Evolutionary conservation across 169 alveolate species (phyloP), one percentile per base, ranked within the genome.

Genomic region (Amoebophrya sp.): DNA sequence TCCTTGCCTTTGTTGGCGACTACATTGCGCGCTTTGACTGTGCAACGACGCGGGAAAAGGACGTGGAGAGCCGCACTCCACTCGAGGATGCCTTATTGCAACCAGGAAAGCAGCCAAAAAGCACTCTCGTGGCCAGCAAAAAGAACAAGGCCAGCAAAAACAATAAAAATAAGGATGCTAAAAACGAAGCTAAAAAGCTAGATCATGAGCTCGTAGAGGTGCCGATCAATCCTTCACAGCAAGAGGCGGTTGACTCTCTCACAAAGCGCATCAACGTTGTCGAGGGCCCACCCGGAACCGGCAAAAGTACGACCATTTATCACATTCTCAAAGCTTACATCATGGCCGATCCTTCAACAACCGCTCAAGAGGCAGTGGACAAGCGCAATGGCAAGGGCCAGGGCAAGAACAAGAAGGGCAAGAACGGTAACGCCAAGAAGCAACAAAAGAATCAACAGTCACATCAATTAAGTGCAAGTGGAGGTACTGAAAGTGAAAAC

Each of bases 241-340:
- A 12, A n/a, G 26, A 23, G 41, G 93, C 93, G 0, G 93, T 92
- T 39, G 39, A 14, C 18, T 54, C 90, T 26, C 18, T 92, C 47
- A 41, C 77, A 0, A 0, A 3, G 6, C 91, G 93, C 23, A 89
- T 92, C 40, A 89, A 78, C 83, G 23, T 89, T 89, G 53, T 92
- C 38, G 91, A 92, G 29, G 93, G 93, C 0, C 93, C 93, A 24
- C 93, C 93, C 18, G 93, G 93, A 24, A 92, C 93, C 0, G 93
- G 93, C 41, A 92, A 92, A 40, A 92, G 93, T 89, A 92, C 93
- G 23, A 92, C 93, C 23, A 92, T 92, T 41, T 92, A 78, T 29
- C 93, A 92, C 83, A 90, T 92, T 47, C 76, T 92, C 78, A 41
- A 89, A 41, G 40, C 91, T 10, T 91, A 91, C 29, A 14, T 92